A percentile compares a stretch with the other conserved stretches of the same genome.
These are phyloP conservation scores for Larix sibirica DNA, from an alignment of 83 land plant species.

Conservation along the genomic window DNA sequence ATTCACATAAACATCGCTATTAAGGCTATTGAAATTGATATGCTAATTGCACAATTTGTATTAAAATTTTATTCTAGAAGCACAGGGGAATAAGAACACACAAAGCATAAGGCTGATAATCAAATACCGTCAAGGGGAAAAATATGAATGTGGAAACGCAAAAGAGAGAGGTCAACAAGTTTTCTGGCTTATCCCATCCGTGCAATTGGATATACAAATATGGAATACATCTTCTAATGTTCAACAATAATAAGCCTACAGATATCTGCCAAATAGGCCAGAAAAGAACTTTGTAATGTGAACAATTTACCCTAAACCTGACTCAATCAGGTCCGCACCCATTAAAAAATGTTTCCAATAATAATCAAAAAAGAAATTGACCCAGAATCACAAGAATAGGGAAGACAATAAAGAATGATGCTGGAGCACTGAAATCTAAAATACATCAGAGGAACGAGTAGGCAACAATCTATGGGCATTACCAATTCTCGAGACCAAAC, in stretches of 20 bases:
- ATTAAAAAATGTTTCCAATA: constrained; percentile 11
- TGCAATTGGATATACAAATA: background rate
- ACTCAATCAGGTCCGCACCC: background rate
- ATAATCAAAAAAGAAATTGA: background rate
- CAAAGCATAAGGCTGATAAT: background rate
- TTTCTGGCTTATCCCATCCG: background rate
- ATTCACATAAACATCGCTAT: background rate
- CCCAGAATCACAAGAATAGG: constrained; percentile 15
- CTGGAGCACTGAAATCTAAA: constrained; percentile 12
- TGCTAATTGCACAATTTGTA: background rate
- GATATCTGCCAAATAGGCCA: constrained; percentile 8
- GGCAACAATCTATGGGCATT: constrained; percentile 12
- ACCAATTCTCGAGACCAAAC: background rate
- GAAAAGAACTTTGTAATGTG: background rate
- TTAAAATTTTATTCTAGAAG: background rate
- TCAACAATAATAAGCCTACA: background rate
- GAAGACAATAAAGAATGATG: constrained; percentile 17
- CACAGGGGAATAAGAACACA: background rate
- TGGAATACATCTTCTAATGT: constrained; percentile 5
- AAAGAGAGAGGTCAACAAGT: background rate
- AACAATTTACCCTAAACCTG: background rate
- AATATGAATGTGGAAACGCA: background rate
- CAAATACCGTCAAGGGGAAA: background rate
- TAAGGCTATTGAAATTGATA: background rate
- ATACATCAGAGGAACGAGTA: background rate